These are phyloP conservation scores for Aspergillus vadensis DNA, from an alignment of 2,329 filamentous ascomycete species.

Conservation along the genomic window DNA sequence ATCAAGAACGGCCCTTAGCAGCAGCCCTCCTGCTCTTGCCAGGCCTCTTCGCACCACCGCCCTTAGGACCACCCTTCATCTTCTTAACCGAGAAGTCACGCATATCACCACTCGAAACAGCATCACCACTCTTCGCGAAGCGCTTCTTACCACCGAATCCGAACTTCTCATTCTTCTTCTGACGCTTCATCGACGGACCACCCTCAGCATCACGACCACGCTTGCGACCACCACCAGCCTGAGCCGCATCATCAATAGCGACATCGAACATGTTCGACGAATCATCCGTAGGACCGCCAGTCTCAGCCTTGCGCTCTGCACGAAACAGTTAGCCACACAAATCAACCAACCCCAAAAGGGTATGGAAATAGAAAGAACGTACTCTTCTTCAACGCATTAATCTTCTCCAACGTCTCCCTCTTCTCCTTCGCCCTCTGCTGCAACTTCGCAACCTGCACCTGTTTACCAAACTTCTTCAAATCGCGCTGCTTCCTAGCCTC, in stretches of 20 bases:
- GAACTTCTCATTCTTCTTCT: conserved; percentile 93
- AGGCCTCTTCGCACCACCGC: conserved; percentile 47
- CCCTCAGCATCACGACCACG: conserved; percentile 46
- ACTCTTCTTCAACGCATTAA: conserved; percentile 94
- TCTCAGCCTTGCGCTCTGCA: conserved; percentile 74
- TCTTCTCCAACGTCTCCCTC: conserved; percentile 91
- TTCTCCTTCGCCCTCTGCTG: conserved; percentile 93
- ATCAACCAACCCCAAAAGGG: not conserved
- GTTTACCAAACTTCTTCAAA: conserved; percentile 98
- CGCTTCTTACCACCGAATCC: conserved; percentile 97
- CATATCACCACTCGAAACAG: conserved; percentile 77
- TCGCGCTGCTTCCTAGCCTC: conserved; percentile 92
- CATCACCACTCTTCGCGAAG: conserved; percentile 86
- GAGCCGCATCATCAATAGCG: conserved; percentile 71
- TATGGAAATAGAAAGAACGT: conserved; percentile 48
- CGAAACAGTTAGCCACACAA: not conserved
- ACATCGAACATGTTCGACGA: conserved; percentile 84
- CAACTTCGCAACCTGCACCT: conserved; percentile 92
- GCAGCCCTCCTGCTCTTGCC: conserved; percentile 55
- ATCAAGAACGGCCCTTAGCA: conserved; percentile 29
- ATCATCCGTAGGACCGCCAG: conserved; percentile 68
- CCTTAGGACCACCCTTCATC: conserved; percentile 69
- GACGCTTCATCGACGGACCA: conserved; percentile 65
- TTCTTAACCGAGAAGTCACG: conserved; percentile 77
- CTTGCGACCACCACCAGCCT: conserved; percentile 51